Base-by-base conservation (phyloP, 495 filamentous ascomycete species). In the Monascus purpureus region DNA sequence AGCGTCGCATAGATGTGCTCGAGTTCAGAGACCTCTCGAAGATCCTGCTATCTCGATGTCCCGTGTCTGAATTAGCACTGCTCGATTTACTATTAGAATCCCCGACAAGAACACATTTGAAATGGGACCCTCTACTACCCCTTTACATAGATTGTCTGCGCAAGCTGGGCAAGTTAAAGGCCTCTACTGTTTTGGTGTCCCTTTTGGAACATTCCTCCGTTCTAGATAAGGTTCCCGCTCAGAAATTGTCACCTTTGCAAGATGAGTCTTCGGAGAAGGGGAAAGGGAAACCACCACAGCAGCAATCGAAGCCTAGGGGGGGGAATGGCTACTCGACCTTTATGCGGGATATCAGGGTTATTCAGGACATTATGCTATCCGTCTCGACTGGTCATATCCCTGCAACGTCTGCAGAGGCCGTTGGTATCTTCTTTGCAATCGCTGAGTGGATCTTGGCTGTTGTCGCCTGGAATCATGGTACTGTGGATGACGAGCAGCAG, bases 111-210 rank as follows among this genome's bases (percentile, higher is more conserved):
- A 65, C 65, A 30, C 53, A 43, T 22, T 48, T 65, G 42, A 56
- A 55, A 36, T 68, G 77, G 52, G 80, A 85, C 39, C 73, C 74
- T 14, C 62, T 79, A 27, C 51, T 80, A 14, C 61, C 66, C 4
- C 57, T 68, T 13, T 87, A 85, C 53, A 49, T 80, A 18, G 63
- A 77, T 47, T 61, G 61, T 9, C 61, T 85, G 17, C 63, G 74
- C 19, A 61, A 65, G 22, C 47, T 55, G 26, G 61, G 62, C 6
- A 46, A 62, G 35, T 55, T 79, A 18, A 69, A 74, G 36, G 55
- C 61, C 4, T 58, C 70, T 0, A 64, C 68, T 6, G 60, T 80
- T 2, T 56, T 85, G 35, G 43, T 51, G n/a, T 66, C 63, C 3
- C 50, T 82, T 2, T 64, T 74, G 40, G 64, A 65, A 25, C 71